Conservation (phyloP, 2,329 filamentous ascomycete genomes). For the Thelonectria blattea region DNA sequence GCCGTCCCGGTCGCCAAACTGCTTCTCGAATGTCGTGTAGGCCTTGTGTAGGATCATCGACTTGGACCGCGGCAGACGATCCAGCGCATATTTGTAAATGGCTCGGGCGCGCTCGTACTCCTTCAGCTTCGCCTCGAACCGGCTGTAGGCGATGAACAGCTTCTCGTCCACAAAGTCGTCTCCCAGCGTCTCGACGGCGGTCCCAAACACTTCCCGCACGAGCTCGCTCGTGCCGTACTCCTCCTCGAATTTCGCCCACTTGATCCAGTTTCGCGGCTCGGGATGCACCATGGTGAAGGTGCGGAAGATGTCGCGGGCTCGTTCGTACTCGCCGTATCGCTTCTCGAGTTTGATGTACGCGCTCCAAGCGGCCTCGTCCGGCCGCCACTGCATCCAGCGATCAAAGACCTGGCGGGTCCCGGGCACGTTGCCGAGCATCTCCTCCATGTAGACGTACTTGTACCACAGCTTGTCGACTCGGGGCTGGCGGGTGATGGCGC, state of each 20-base stretch:
- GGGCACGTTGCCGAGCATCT: conserved; percentile 92
- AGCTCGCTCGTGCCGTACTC: conserved; percentile 91
- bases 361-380: conserved; percentile 93
- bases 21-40: conserved; percentile 98
- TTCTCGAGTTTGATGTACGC: conserved; percentile 98
- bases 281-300: conserved; percentile 92
- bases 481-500: conserved; percentile 90
- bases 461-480: conserved; percentile 98
- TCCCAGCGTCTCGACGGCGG: conserved; percentile 85
- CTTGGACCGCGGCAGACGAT: conserved; percentile 86
- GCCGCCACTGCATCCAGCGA: conserved; percentile 98
- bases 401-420: conserved; percentile 95
- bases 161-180: conserved; percentile 97
- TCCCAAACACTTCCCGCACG: conserved; percentile 89
- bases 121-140: conserved; percentile 92
- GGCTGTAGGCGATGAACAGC: conserved; percentile 93
- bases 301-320: conserved; percentile 88
- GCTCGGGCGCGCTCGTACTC: conserved; percentile 92
- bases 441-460: conserved; percentile 99
- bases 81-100: conserved; percentile 96
- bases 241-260: conserved; percentile 97
- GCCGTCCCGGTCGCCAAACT: conserved; percentile 91
- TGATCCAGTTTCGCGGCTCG: conserved; percentile 96
- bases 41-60: conserved; percentile 87
- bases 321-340: conserved; percentile 88